Percentiles rank a stretch among this genome's conserved stretches.
Conservation (phyloP, 2,329 filamentous ascomycete species). For the Aspergillus fumigatus region DNA sequence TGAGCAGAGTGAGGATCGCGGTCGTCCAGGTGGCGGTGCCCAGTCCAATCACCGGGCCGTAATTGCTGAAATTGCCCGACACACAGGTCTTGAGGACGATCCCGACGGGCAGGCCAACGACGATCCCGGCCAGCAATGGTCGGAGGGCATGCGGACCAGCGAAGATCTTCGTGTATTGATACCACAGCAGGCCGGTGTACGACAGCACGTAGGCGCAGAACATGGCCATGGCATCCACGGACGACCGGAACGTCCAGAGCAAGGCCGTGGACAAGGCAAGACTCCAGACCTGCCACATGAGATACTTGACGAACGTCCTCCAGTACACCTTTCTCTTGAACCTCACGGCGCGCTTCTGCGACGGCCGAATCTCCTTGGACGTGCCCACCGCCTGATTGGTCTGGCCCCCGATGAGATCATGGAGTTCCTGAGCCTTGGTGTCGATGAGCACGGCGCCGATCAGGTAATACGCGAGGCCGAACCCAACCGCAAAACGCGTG, state of each 20-base stretch:
- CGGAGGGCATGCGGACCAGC: conserved; percentile 47
- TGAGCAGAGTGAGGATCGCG: conserved; percentile 46
- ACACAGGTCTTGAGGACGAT: conserved; percentile 39
- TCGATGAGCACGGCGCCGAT: conserved; percentile 55
- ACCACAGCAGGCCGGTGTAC: conserved; percentile 51
- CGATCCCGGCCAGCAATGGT: conserved; percentile 44
- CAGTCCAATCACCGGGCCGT: conserved; percentile 46
- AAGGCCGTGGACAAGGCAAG: conserved; percentile 47
- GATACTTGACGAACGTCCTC: conserved; percentile 46
- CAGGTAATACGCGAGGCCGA: conserved; percentile 55
- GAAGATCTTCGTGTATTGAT: conserved; percentile 52
- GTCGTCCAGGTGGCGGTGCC: conserved; percentile 49
- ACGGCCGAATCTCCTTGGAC: conserved; percentile 40
- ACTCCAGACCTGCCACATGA: conserved; percentile 51
- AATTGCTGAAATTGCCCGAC: conserved; percentile 35
- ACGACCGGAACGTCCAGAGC: conserved; percentile 50
- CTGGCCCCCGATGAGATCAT: conserved; percentile 42
- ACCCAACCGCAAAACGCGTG: conserved; percentile 48
- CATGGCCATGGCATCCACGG: conserved; percentile 42
- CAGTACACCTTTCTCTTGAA: conserved; percentile 49
- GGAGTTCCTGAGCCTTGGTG: conserved; percentile 50
- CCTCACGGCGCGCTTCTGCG: conserved; percentile 43
- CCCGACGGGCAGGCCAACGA: conserved; percentile 46
- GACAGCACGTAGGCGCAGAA: conserved; percentile 48
- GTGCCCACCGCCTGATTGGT: conserved; percentile 39